Conservation (phyloP, 1,284 basidiomycete genomes). For the Cryptococcus depauperatus region DNA sequence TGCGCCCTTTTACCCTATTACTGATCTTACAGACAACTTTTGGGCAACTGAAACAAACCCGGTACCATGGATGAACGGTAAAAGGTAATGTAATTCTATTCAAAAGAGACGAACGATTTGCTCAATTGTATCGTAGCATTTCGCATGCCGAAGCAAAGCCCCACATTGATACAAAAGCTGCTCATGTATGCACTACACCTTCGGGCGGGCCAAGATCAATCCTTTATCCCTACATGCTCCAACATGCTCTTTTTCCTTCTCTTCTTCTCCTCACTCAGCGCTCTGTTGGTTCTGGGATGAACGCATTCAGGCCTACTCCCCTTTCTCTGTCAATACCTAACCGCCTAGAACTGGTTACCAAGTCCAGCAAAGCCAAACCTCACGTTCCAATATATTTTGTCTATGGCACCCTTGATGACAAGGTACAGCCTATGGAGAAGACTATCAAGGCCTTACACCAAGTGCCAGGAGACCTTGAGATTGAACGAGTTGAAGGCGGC, state of each 20-base stretch:
- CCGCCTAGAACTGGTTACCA: constrained; percentile 16
- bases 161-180: constrained; percentile 34
- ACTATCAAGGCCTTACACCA: constrained; percentile 21
- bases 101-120: neutral
- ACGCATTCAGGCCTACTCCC: constrained; percentile 32
- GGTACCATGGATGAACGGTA: constrained; percentile 32
- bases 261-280: constrained; percentile 38
- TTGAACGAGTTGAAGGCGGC: constrained; percentile 27
- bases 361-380: constrained; percentile 2
- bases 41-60: constrained; percentile 42
- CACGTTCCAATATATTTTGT: constrained; percentile 30
- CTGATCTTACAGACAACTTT: constrained; percentile 38
- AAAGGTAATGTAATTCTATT: constrained; percentile 15
- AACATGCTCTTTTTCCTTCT: constrained; percentile 38
- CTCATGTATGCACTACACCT: constrained; percentile 29
- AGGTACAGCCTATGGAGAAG: constrained; percentile 37
- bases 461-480: constrained; percentile 18
- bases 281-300: constrained; percentile 28
- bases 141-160: constrained; percentile 34
- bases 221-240: constrained; percentile 43
- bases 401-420: constrained; percentile 32
- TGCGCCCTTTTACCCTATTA: constrained; percentile 42
- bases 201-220: constrained; percentile 38
- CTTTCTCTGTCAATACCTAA: constrained; percentile 30
- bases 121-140: constrained; percentile 15